Evolutionary conservation across 2,329 filamentous ascomycete genomes (phyloP).

Genomic region (Xylaria sp.): DNA sequence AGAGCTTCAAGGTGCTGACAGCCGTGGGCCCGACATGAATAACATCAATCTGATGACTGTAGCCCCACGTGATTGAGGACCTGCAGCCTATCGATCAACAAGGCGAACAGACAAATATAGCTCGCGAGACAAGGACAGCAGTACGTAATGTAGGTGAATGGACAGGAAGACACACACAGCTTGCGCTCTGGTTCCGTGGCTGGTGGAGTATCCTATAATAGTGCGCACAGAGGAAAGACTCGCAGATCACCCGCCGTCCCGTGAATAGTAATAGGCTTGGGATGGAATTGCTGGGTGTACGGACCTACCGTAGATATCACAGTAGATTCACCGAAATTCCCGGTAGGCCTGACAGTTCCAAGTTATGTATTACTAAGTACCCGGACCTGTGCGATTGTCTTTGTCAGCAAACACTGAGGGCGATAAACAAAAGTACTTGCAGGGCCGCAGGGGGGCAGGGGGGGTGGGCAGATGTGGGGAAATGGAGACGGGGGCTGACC

Average conservation of each 20-base stretch:
- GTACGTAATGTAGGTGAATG: conserved; percentile 4
- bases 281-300: neutral
- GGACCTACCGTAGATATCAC: neutral
- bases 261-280: conserved; percentile 13
- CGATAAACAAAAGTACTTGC: neutral
- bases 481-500: neutral
- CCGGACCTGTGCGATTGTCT: neutral
- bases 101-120: neutral
- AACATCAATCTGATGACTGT: conserved; percentile 17
- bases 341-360: no score
- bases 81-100: neutral
- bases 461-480: conserved; percentile 8
- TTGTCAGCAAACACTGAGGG: neutral
- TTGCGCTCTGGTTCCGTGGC: conserved; percentile 16
- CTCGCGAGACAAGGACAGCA: neutral
- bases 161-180: conserved; percentile 1
- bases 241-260: conserved; percentile 6
- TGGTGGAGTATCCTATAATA: conserved; percentile 11
- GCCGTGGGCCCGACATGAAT: conserved; percentile 8
- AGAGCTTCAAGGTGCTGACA: conserved; percentile 24
- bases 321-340: neutral
- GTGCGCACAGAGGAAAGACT: conserved; percentile 18
- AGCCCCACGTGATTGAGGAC: conserved; percentile 19
- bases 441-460: conserved; percentile 14
- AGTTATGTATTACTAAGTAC: neutral